Conservation (phyloP, 2,329 filamentous ascomycete species). For the Botrytis galanthina region DNA sequence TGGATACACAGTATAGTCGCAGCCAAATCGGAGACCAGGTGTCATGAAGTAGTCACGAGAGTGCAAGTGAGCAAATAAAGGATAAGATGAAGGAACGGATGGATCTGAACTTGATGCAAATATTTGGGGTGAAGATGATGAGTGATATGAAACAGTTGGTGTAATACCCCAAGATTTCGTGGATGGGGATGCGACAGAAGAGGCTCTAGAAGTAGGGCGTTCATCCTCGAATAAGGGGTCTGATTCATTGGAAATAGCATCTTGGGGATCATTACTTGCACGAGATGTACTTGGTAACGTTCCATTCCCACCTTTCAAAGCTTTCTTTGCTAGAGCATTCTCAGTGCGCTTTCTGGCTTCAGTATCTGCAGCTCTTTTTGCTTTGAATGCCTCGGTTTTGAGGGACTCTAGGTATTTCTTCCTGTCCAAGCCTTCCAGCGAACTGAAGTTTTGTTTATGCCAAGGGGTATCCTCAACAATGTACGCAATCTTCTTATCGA, state of each 20-base stretch:
- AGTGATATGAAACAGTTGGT: constrained; percentile 46
- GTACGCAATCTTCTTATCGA: constrained; percentile 73
- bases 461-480: constrained; percentile 75
- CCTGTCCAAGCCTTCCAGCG: constrained; percentile 56
- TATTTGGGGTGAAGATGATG: constrained; percentile 36
- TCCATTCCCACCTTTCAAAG: constrained; percentile 28
- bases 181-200: constrained; percentile 26
- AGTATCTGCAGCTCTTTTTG: constrained; percentile 42
- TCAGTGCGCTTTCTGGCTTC: constrained; percentile 31
- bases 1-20: constrained; percentile 91
- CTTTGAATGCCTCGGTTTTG: constrained; percentile 44
- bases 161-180: constrained; percentile 40
- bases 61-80: constrained; percentile 79
- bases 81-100: constrained; percentile 56
- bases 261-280: constrained; percentile 9
- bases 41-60: constrained; percentile 79
- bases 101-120: constrained; percentile 37
- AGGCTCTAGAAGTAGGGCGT: constrained; percentile 40
- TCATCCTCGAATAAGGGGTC: constrained; percentile 33
- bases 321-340: constrained; percentile 33
- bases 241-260: constrained; percentile 18
- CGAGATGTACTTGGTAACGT: constrained; percentile 16
- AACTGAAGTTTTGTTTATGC: constrained; percentile 64
- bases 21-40: constrained; percentile 90
- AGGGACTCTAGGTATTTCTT: constrained; percentile 62